Percentiles rank a stretch among this genome's conserved stretches.
These are phyloP conservation scores for Rhexocercosporidium sp. DNA, from an alignment of 2,329 filamentous ascomycete species.

Conservation along the genomic window DNA sequence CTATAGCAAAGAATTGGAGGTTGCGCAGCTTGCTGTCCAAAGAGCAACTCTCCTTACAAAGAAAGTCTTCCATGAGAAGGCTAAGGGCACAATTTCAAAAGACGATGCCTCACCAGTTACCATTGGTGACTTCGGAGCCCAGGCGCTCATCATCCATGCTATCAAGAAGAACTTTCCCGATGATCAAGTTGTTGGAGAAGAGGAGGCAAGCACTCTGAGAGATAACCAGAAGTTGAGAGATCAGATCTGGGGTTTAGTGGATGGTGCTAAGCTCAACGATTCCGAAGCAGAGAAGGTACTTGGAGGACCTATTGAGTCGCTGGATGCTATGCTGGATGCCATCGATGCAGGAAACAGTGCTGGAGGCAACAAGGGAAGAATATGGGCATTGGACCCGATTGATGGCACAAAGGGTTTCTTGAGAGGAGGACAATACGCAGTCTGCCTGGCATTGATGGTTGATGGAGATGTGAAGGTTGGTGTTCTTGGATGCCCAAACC, in stretches of 20 bases:
- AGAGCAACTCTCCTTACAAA: conserved; percentile 78
- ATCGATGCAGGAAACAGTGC: conserved; percentile 72
- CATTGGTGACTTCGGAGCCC: conserved; percentile 96
- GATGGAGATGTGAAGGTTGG: conserved; percentile 94
- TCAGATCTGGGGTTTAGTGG: conserved; percentile 85
- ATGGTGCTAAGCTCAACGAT: conserved; percentile 72
- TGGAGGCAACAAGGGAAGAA: conserved; percentile 75
- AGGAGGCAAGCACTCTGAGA: conserved; percentile 83
- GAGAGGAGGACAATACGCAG: conserved; percentile 94
- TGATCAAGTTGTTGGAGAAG: conserved; percentile 93
- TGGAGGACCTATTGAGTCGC: conserved; percentile 69
- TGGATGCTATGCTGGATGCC: conserved; percentile 69
- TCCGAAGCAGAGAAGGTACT: conserved; percentile 67
- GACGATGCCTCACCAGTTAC: conserved; percentile 96
- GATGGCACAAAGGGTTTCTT: conserved; percentile 98
- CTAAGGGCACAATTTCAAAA: conserved; percentile 93
- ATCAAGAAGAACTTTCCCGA: conserved; percentile 87
- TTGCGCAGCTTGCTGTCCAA: conserved; percentile 89
- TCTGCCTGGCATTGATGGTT: conserved; percentile 89
- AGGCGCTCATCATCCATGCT: conserved; percentile 92
- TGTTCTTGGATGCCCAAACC: conserved; percentile 93
- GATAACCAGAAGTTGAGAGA: conserved; percentile 71
- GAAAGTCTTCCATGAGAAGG: conserved; percentile 82
- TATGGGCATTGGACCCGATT: conserved; percentile 97
- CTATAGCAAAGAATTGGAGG: conserved; percentile 79